phyloP scores from a whole-genome alignment of 164 flowering plant species.

The Chimonanthus salicifolius region DNA sequence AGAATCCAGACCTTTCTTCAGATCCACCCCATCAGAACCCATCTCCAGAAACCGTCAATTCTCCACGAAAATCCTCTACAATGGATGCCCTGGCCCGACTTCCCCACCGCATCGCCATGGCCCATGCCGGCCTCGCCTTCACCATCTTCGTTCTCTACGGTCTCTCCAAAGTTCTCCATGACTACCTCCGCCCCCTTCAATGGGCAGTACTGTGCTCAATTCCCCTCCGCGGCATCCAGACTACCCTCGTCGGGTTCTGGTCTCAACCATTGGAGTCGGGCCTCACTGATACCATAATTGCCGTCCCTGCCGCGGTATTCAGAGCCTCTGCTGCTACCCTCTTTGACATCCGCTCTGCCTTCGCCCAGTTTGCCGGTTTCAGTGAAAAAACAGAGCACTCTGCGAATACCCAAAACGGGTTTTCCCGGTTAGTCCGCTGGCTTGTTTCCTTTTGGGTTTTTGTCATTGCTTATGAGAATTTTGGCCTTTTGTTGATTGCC shows the following conservation, averaged over 20 bases:
- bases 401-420: slow-evolving; percentile 37
- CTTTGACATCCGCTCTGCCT: slow-evolving; percentile 45
- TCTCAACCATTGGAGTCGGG: slow-evolving; percentile 61
- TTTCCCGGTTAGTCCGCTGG: slow-evolving; percentile 65
- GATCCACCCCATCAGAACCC: neutral
- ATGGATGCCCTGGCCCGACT: slow-evolving; percentile 71
- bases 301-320: slow-evolving; percentile 70
- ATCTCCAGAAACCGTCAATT: slow-evolving; percentile 1
- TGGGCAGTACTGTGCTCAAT: slow-evolving; percentile 94
- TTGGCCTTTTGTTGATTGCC: slow-evolving; percentile 51
- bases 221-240: slow-evolving; percentile 80
- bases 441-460: slow-evolving; percentile 70
- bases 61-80: slow-evolving; percentile 17
- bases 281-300: slow-evolving; percentile 72
- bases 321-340: slow-evolving; percentile 54
- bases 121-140: slow-evolving; percentile 80
- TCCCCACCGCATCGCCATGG: slow-evolving; percentile 94
- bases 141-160: slow-evolving; percentile 52
- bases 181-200: slow-evolving; percentile 68
- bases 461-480: slow-evolving; percentile 56
- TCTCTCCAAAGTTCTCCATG: slow-evolving; percentile 61
- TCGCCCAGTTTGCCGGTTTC: slow-evolving; percentile 25
- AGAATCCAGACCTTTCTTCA: neutral
- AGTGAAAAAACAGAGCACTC: slow-evolving; percentile 5
- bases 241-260: slow-evolving; percentile 79